Conservation (phyloP, 306 rosid species). For the Prunus salicina region DNA sequence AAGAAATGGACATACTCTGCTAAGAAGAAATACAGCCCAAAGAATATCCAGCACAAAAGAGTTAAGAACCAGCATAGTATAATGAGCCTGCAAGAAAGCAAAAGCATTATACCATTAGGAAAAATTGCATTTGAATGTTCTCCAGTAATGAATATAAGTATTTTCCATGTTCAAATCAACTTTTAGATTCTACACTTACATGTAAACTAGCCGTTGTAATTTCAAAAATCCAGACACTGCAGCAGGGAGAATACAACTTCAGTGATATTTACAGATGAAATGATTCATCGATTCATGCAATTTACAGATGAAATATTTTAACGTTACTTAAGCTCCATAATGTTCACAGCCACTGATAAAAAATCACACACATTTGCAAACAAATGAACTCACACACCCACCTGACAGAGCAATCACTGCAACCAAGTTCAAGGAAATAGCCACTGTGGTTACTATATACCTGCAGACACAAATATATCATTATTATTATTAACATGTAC, state of each 20-base stretch:
- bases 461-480: conserved; percentile 39
- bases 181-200: conserved; percentile 37
- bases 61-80: conserved; percentile 63
- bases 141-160: neutral
- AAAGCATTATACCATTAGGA: neutral
- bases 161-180: neutral
- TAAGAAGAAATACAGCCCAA: conserved; percentile 60
- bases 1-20: conserved; percentile 43
- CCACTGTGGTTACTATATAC: conserved; percentile 42
- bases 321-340: too few relatives aligned
- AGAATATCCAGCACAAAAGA: conserved; percentile 59
- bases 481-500: neutral
- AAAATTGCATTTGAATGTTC: neutral
- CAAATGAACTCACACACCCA: neutral
- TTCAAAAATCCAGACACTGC: conserved; percentile 56
- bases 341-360: neutral
- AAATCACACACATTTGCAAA: neutral
- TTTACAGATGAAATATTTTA: too few relatives aligned
- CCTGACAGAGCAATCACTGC: conserved; percentile 55
- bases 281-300: neutral
- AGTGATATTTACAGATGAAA: conserved; percentile 17
- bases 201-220: conserved; percentile 33
- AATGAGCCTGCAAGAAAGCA: conserved; percentile 44
- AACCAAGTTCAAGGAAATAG: conserved; percentile 47
- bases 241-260: conserved; percentile 21